These are phyloP conservation scores for Kwoniella dejecticola DNA, from an alignment of 768 basidiomycete species.

Conservation along the genomic window DNA sequence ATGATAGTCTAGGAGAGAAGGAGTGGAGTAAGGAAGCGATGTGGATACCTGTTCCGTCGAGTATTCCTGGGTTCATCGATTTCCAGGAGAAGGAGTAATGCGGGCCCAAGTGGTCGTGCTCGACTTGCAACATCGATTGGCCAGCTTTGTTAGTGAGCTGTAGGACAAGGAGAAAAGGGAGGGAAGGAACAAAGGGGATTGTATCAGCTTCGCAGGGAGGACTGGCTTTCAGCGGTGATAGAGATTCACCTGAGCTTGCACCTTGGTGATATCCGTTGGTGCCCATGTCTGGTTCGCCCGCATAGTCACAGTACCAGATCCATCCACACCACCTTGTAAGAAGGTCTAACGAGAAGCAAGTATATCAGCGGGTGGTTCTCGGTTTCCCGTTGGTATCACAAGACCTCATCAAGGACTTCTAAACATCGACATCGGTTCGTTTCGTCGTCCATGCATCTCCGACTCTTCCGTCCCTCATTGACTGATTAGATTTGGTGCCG, in stretches of 20 bases:
- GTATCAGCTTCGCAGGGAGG: not conserved
- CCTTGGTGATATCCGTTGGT: constrained; percentile 72
- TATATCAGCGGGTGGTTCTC: constrained; percentile 8
- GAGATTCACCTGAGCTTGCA: constrained; percentile 76
- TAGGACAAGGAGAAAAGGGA: no score
- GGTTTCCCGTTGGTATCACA: not conserved
- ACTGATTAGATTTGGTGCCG: not conserved
- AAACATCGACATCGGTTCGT: no score
- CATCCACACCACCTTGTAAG: constrained; percentile 90
- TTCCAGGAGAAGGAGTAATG: constrained; percentile 86
- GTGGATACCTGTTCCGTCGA: constrained; percentile 87
- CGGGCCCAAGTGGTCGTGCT: constrained; percentile 87
- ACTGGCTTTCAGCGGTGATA: no score
- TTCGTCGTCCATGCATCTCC: not conserved
- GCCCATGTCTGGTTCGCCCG: constrained; percentile 90
- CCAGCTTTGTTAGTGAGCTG: constrained; percentile 74
- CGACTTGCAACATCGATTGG: constrained; percentile 88
- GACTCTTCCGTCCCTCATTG: not conserved
- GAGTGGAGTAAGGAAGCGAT: constrained; percentile 91
- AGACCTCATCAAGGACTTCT: no score
- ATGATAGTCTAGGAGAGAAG: constrained; percentile 80
- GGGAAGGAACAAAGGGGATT: no score
- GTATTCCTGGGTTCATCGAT: constrained; percentile 84
- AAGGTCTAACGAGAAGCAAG: constrained; percentile 64
- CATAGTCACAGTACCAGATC: constrained; percentile 85